phyloP scores from a whole-genome alignment of 306 rosid species.

The Malus sieversii region DNA sequence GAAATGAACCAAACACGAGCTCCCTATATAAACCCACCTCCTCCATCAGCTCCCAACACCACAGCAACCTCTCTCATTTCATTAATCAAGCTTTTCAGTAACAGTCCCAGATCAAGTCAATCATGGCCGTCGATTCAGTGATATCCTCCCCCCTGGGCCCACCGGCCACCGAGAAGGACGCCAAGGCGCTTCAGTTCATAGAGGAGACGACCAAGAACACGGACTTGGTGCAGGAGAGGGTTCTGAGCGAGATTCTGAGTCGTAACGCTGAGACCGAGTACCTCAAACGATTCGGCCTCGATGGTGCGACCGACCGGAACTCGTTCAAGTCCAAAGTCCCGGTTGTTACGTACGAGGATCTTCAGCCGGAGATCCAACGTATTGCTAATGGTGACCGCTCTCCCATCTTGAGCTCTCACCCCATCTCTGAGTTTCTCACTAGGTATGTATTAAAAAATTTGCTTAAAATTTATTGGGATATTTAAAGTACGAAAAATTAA shows the following conservation, averaged over 20 bases:
- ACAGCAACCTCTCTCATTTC: neutral
- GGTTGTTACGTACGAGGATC: constrained; percentile 66
- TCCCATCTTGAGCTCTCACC: constrained; percentile 53
- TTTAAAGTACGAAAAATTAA: too few species aligned
- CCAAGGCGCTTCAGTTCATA: constrained; percentile 51
- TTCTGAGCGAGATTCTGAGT: constrained; percentile 46
- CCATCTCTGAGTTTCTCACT: constrained; percentile 87
- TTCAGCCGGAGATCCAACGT: constrained; percentile 69
- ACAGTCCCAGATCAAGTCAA: neutral
- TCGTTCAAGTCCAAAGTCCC: constrained; percentile 70
- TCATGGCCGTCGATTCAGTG: constrained; percentile 53
- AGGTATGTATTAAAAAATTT: constrained; percentile 29
- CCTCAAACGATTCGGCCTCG: constrained; percentile 41
- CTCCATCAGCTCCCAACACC: neutral
- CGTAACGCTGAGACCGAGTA: constrained; percentile 70
- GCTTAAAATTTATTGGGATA: too few species aligned
- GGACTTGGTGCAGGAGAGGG: constrained; percentile 42
- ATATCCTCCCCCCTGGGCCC: constrained; percentile 21
- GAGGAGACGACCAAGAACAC: constrained; percentile 57
- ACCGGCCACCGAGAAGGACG: constrained; percentile 35
- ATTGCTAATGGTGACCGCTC: constrained; percentile 85
- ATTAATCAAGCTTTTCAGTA: neutral
- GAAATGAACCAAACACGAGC: neutral
- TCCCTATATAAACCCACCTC: constrained; percentile 28
- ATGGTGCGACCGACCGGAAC: constrained; percentile 61